Evolutionary conservation across 2,329 filamentous ascomycete genomes (phyloP), one percentile per base, ranked within the genome.

Genomic region (Nemania sp.): DNA sequence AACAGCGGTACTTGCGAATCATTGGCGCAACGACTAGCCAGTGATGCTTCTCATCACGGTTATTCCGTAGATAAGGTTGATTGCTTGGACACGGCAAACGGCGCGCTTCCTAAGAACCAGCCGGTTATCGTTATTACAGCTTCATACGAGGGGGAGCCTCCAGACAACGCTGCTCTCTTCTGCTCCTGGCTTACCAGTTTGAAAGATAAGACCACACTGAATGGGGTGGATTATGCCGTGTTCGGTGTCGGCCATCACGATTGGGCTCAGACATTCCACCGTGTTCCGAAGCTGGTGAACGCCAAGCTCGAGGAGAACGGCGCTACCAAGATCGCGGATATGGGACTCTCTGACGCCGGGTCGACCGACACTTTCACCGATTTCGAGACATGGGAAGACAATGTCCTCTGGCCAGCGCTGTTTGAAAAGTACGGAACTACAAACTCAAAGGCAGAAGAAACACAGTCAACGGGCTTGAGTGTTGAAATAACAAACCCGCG

Each of bases 1-100:
- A 90, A 90, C 65, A 84, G 83, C 2, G 88, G 88, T 0, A 91
- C 88, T 1, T 91, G 88, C 66, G 86, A 91, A 68, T 77, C 83
- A 1, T 77, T 91, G 40, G 84, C 88, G 1, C 80, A 86, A 57
- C 76, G 80, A 23, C 68, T 91, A 9, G 84, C 84, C 0, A 75
- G 77, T 7, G 80, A 84, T 63, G 86, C 86, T 0, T 63, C 74
- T 2, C 68, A 69, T 3, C 82, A 83, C 61, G 88, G 88, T 0
- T 90, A 84, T 68, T 70, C 67, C 3, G 80, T 82, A 5, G 67
- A 71, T 2, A 75, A 73, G 3, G 71, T 86, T 1, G 76, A 80
- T 19, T 76, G 78, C 1, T 70, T 91, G 33, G 86, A 91, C 64
- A 75, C 78, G 0, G 86, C 83, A 0, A 81, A 80, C 15, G 78